Conservation (phyloP, 768 basidiomycete genomes). For the Gymnopilus dilepis region DNA sequence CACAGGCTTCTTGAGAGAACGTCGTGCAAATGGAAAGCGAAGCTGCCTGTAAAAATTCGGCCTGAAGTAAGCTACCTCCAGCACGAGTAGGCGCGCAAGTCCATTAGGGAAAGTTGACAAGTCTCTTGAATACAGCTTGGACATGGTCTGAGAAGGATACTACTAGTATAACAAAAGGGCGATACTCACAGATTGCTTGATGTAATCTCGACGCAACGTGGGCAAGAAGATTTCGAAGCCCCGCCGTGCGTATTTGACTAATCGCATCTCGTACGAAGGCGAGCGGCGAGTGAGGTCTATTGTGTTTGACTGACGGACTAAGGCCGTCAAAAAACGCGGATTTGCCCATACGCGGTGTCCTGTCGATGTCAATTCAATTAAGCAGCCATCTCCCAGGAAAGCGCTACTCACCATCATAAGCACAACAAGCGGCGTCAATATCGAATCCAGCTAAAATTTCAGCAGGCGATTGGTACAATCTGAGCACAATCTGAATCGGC, state of each 20-base stretch:
- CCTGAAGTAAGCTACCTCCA: not conserved
- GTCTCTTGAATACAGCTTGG: not conserved
- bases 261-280: conserved; percentile 55
- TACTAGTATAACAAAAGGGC: no score
- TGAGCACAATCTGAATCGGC: no score
- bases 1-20: not conserved
- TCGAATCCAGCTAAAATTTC: no score
- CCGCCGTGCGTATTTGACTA: conserved; percentile 50
- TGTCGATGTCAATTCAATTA: no score
- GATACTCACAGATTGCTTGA: not conserved
- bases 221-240: conserved; percentile 55
- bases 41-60: not conserved
- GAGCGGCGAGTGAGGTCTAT: conserved; percentile 55
- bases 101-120: not conserved
- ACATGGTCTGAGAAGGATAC: no score
- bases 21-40: not conserved
- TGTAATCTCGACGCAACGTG: conserved; percentile 35
- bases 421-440: no score
- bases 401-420: no score
- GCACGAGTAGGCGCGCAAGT: not conserved
- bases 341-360: not conserved
- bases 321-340: not conserved
- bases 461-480: no score
- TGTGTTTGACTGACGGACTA: conserved; percentile 10
- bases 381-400: no score